Evolutionary conservation across 257 asterid species (phyloP).

Genomic region (Fraxinus excelsior): DNA sequence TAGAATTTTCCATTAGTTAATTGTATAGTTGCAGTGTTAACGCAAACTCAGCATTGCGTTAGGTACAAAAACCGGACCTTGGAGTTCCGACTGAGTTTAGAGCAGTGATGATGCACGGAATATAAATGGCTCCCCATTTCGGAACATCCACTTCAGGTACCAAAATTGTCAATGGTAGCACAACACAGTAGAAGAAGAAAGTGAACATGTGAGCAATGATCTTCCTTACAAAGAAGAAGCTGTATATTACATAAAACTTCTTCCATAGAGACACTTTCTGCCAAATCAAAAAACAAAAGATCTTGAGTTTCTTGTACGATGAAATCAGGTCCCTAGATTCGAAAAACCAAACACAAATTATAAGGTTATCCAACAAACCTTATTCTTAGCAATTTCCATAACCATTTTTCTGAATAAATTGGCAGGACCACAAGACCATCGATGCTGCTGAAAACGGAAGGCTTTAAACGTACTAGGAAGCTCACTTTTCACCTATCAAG

Average conservation of each 20-base stretch:
- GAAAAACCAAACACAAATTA: not conserved
- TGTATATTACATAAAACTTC: slow-evolving; percentile 92
- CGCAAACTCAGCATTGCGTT: not conserved
- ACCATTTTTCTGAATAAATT: slow-evolving; percentile 90
- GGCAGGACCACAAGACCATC: slow-evolving; percentile 99
- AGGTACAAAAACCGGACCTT: slow-evolving; percentile 41
- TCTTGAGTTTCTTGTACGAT: not conserved
- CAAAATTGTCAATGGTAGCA: slow-evolving; percentile 49
- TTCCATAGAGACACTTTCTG: slow-evolving; percentile 85
- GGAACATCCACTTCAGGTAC: slow-evolving; percentile 59
- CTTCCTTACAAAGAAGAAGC: slow-evolving; percentile 96
- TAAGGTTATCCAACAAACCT: slow-evolving; percentile 42
- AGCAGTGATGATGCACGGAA: slow-evolving; percentile 83
- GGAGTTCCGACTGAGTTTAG: slow-evolving; percentile 96
- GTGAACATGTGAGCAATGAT: slow-evolving; percentile 93
- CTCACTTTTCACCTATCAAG: slow-evolving; percentile 72
- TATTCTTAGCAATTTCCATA: slow-evolving; percentile 75
- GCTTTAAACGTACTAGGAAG: slow-evolving; percentile 97
- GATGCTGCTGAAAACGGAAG: slow-evolving; percentile 90
- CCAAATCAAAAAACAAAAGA: slow-evolving; percentile 1
- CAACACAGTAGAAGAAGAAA: slow-evolving; percentile 58
- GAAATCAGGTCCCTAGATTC: no score
- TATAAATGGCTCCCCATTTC: slow-evolving; percentile 83
- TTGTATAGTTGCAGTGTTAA: not conserved
- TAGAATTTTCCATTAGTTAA: not conserved